Evolutionary conservation across 2,329 filamentous ascomycete species (phyloP), one percentile per base, ranked within the genome.

Genomic region (Pseudocercospora vitis): DNA sequence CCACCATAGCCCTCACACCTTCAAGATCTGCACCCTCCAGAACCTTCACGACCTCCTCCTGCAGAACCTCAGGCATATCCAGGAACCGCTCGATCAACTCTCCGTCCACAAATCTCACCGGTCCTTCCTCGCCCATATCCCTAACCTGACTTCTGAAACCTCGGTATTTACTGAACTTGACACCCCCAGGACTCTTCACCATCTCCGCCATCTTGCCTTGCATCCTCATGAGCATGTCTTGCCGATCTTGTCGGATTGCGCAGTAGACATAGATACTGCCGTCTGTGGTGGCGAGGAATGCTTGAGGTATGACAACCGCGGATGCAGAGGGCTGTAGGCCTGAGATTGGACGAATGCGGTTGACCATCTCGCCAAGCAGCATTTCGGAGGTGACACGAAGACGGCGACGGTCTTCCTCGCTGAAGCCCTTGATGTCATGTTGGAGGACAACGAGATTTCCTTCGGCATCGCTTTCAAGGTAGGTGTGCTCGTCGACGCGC

Each of bases 211-310:
- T 80, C 31, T 80, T 82, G 0, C 76, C 74, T 69, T 99, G 94
- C 50, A 99, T 83, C 1, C 83, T 83, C 73, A 96, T 86, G 21
- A 99, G 80, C 9, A 95, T 77, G 62, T 95, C 87, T 66, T 90
- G 86, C 49, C 88, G 83, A 3, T 79, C 70, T 0, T 87, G 78
- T 2, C 85, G 78, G 60, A 99, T 90, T 5, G 87, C 81, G 0
- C 88, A 90, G 65, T 94, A 92, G 59, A 99, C 83, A 71, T 96
- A 96, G 45, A 99, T 86, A 0, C 87, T 87, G 21, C 94, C 94
- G 70, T 97, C 92, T 44, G 91, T 91, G 50, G 94, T 97, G 54
- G 83, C 91, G 48, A 97, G 74, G 68, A 97, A 96, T 16, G 94
- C 94, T 65, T 83, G 84, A 0, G 94, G 92, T 6, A 86, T 76